Evolutionary conservation across 2,329 filamentous ascomycete species (phyloP).

Genomic region (Harringtonia aguacate): DNA sequence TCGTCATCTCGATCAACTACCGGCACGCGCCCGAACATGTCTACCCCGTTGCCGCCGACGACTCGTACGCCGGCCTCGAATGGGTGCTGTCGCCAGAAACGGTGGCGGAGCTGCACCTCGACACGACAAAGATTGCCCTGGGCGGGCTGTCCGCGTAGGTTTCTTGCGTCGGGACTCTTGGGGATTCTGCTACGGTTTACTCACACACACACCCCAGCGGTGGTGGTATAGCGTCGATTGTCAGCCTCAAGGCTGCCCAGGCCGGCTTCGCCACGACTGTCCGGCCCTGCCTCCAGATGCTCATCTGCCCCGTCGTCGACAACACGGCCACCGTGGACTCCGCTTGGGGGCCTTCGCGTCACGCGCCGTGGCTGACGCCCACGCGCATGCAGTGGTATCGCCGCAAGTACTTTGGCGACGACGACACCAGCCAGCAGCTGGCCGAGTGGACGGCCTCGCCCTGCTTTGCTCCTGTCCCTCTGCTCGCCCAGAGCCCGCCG

Average conservation of each 20-base stretch:
- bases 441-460: slow-evolving; percentile 25
- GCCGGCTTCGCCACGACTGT: not conserved
- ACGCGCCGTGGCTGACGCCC: slow-evolving; percentile 33
- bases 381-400: slow-evolving; percentile 51
- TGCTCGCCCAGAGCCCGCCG: slow-evolving; percentile 38
- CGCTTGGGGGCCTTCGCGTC: slow-evolving; percentile 33
- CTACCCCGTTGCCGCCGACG: slow-evolving; percentile 45
- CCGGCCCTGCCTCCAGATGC: slow-evolving; percentile 30
- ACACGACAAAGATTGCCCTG: slow-evolving; percentile 18
- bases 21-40: slow-evolving; percentile 44
- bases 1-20: slow-evolving; percentile 9
- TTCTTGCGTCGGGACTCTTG: slow-evolving; percentile 6
- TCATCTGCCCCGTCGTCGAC: slow-evolving; percentile 47
- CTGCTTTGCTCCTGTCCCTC: slow-evolving; percentile 31
- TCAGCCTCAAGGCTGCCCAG: slow-evolving; percentile 1
- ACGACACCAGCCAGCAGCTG: slow-evolving; percentile 31
- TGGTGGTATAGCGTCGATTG: slow-evolving; percentile 3
- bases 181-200: not conserved
- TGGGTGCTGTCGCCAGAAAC: slow-evolving; percentile 23
- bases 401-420: slow-evolving; percentile 34
- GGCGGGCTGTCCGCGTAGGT: slow-evolving; percentile 19
- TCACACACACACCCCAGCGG: not conserved
- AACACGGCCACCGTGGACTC: slow-evolving; percentile 39
- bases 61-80: slow-evolving; percentile 43
- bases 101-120: slow-evolving; percentile 20